Evolutionary conservation across 1,139 yeast genomes (phyloP).

Genomic region (Diutina rugosa): DNA sequence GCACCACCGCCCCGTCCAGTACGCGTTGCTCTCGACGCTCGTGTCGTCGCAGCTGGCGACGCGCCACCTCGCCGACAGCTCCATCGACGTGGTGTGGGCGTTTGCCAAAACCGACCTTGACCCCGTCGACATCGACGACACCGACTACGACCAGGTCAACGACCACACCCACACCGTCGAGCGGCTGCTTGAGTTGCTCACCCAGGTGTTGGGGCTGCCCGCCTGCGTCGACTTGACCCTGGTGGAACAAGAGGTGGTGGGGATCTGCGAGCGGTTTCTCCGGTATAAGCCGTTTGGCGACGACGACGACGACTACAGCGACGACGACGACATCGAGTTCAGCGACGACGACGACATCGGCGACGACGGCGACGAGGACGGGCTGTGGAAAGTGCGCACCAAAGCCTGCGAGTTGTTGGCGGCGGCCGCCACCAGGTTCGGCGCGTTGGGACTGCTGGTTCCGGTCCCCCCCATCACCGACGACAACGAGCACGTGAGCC

Average conservation of each 20-base stretch:
- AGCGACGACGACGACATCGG: conserved; percentile 25
- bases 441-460: conserved; percentile 2
- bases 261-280: conserved; percentile 26
- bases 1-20: background rate
- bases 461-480: conserved; percentile 18
- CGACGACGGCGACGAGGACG: conserved; percentile 34
- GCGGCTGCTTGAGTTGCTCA: background rate
- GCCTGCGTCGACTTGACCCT: background rate
- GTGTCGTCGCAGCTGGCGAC: background rate
- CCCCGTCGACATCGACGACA: background rate
- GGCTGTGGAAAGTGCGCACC: conserved; percentile 14
- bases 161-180: background rate
- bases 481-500: conserved; percentile 25
- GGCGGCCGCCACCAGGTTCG: background rate
- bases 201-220: background rate
- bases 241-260: conserved; percentile 10
- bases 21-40: background rate
- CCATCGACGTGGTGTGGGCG: background rate
- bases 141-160: background rate
- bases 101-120: background rate
- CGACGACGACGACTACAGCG: conserved; percentile 17
- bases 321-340: conserved; percentile 20
- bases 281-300: conserved; percentile 43
- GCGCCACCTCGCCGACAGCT: background rate
- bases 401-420: background rate